Evolutionary conservation across 1,284 basidiomycete species (phyloP).

Genomic region (Ganoderma multipileum): DNA sequence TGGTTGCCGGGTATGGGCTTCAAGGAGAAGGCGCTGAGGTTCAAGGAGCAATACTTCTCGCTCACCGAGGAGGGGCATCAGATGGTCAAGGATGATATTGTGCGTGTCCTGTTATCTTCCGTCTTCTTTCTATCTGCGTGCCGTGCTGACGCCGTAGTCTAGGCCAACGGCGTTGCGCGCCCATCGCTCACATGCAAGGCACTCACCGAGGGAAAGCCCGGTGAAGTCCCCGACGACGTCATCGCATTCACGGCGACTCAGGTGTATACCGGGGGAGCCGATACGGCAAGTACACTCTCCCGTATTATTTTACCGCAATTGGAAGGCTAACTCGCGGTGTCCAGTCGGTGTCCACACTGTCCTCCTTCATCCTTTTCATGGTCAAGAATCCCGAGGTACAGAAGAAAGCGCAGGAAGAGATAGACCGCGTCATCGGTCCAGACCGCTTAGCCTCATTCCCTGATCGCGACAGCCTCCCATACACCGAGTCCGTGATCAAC

Average conservation of each 20-base stretch:
- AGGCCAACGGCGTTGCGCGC: constrained; percentile 29
- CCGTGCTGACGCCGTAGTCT: constrained; percentile 49
- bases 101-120: not conserved
- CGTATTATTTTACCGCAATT: not conserved
- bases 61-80: constrained; percentile 19
- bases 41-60: constrained; percentile 20
- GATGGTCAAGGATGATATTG: constrained; percentile 24
- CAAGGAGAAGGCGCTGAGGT: constrained; percentile 25
- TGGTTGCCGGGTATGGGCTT: constrained; percentile 35
- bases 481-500: constrained; percentile 39
- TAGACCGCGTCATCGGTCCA: constrained; percentile 39
- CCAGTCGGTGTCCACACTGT: constrained; percentile 19
- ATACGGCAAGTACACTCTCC: constrained; percentile 20
- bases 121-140: constrained; percentile 32
- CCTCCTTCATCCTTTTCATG: constrained; percentile 40
- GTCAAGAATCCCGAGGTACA: constrained; percentile 38
- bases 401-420: constrained; percentile 39
- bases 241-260: constrained; percentile 24
- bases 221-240: constrained; percentile 15
- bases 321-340: not conserved
- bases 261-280: constrained; percentile 22
- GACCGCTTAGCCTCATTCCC: constrained; percentile 39
- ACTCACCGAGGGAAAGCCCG: constrained; percentile 62
- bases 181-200: constrained; percentile 38
- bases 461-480: constrained; percentile 39